Conservation (phyloP, 768 basidiomycete genomes). For the Neoboletus brunneissimus region DNA sequence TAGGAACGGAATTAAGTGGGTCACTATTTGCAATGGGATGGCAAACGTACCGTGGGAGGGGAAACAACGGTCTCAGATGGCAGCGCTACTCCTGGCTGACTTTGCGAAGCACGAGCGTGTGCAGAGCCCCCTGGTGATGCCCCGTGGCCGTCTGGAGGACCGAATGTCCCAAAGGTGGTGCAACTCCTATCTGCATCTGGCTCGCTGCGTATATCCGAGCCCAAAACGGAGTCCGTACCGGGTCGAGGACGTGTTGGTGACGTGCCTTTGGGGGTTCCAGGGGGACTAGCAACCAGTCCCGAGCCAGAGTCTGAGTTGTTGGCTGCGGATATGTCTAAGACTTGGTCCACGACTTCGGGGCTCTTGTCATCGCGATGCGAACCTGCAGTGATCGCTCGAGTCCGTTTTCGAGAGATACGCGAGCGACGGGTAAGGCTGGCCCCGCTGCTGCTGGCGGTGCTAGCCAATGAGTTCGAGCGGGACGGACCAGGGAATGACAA, state of each 20-base stretch:
- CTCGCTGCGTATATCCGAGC: constrained; percentile 8
- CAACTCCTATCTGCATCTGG: constrained; percentile 25
- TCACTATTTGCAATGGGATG: constrained; percentile 8
- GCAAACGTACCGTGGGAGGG: constrained; percentile 22
- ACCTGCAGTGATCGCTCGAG: constrained; percentile 45
- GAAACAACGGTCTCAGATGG: constrained; percentile 12
- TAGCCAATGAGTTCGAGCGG: constrained; percentile 34
- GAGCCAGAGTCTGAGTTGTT: constrained; percentile 14
- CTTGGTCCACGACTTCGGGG: constrained; percentile 15
- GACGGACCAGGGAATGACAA: constrained; percentile 29
- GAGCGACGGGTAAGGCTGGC: constrained; percentile 51
- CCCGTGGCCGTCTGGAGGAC: constrained; percentile 20
- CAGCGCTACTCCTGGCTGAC: constrained; percentile 13
- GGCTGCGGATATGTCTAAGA: constrained; percentile 30
- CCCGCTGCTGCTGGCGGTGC: constrained; percentile 46
- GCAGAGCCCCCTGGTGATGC: neutral
- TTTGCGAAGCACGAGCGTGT: constrained; percentile 2
- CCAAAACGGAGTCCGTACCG: constrained; percentile 8
- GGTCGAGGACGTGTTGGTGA: constrained; percentile 15
- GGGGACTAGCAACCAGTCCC: constrained; percentile 4
- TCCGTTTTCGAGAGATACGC: constrained; percentile 49
- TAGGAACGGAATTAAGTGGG: constrained; percentile 15
- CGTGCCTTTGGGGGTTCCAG: constrained; percentile 9
- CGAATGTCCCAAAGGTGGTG: constrained; percentile 24
- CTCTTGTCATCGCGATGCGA: constrained; percentile 22